Conservation (phyloP, 306 rosid genomes). For the Sicyos baderoa region DNA sequence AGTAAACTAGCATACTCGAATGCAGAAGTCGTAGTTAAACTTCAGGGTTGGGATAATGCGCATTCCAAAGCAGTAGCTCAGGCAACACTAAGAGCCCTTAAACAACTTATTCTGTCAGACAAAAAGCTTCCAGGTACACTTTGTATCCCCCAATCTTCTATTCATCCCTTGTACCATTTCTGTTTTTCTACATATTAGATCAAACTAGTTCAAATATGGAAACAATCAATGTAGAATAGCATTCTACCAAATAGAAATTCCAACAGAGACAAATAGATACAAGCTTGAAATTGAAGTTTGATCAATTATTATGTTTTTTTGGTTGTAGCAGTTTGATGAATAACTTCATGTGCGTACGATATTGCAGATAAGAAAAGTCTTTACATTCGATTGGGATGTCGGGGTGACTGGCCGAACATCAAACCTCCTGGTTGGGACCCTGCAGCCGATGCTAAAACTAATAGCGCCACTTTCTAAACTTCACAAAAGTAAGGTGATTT, state of each 20-base stretch:
- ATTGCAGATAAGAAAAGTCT: constrained; percentile 71
- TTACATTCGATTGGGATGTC: constrained; percentile 83
- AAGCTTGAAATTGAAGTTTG: too few relatives aligned
- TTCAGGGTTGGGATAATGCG: constrained; percentile 78
- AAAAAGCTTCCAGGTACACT: constrained; percentile 71
- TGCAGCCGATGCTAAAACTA: constrained; percentile 31
- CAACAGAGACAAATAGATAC: too few relatives aligned
- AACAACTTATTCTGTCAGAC: constrained; percentile 69
- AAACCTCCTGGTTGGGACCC: constrained; percentile 98
- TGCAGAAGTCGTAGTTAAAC: constrained; percentile 70
- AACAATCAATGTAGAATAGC: too few relatives aligned
- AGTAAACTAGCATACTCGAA: constrained; percentile 53
- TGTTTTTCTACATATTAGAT: background rate
- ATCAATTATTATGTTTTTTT: too few relatives aligned
- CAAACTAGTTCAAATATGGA: too few relatives aligned
- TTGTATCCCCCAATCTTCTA: background rate
- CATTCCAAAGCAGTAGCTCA: constrained; percentile 66
- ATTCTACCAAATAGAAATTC: too few relatives aligned
- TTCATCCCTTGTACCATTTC: background rate
- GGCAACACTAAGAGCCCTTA: constrained; percentile 80
- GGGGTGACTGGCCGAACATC: constrained; percentile 95
- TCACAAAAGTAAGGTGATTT: background rate
- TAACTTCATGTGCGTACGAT: background rate
- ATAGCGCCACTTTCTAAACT: background rate
- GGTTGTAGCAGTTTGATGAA: too few relatives aligned